A percentile compares a stretch with the other conserved stretches of the same genome.
These are phyloP conservation scores for Hebeloma cylindrosporum DNA, from an alignment of 768 basidiomycete species.

Conservation along the genomic window DNA sequence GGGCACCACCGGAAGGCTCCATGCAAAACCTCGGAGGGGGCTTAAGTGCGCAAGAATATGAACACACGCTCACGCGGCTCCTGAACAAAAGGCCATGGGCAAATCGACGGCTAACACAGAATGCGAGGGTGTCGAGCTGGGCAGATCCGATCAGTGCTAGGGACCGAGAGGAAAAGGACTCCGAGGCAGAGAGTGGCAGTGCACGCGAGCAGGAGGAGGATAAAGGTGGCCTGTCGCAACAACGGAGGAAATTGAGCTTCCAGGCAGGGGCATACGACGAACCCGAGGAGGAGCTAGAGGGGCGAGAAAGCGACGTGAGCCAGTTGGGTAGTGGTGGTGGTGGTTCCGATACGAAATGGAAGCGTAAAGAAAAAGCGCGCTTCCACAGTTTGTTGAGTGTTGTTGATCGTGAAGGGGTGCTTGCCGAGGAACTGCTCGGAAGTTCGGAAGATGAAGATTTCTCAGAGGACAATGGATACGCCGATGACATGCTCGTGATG, in stretches of 20 bases:
- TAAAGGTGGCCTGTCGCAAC: neutral
- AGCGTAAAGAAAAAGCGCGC: constrained; percentile 25
- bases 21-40: neutral
- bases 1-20: neutral
- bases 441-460: constrained; percentile 22
- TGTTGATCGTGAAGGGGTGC: constrained; percentile 25
- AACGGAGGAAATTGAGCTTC: neutral
- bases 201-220: constrained; percentile 16
- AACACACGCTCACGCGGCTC: constrained; percentile 35
- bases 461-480: constrained; percentile 15
- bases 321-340: constrained; percentile 7
- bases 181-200: too few relatives aligned
- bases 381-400: constrained; percentile 31
- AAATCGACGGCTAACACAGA: constrained; percentile 32
- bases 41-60: constrained; percentile 28
- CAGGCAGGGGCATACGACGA: neutral
- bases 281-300: constrained; percentile 6
- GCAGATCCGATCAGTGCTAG: constrained; percentile 44
- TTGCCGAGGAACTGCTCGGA: constrained; percentile 23
- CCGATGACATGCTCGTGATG: constrained; percentile 10
- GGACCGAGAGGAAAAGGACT: constrained; percentile 11
- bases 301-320: constrained; percentile 21
- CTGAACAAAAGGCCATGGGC: constrained; percentile 41
- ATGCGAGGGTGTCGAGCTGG: constrained; percentile 51
- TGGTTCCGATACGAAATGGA: constrained; percentile 5